phyloP scores from a whole-genome alignment of 2,329 filamentous ascomycete genomes.

The Diplodia scrobiculata region DNA sequence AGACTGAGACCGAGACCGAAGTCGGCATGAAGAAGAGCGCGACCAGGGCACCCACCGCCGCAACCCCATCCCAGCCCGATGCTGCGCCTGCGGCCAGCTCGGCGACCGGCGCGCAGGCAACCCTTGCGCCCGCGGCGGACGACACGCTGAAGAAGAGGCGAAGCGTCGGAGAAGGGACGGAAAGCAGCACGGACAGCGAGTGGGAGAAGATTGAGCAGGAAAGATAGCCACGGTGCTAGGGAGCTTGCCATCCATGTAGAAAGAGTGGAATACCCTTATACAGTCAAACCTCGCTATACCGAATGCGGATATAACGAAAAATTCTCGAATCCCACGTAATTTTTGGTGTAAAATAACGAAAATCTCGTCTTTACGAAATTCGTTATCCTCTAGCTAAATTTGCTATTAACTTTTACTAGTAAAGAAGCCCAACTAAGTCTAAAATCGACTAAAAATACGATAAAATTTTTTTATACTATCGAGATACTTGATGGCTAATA shows the following conservation, averaged over 20 bases:
- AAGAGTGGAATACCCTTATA: too few species aligned
- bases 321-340: too few species aligned
- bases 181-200: conserved; percentile 84
- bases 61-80: conserved; percentile 33
- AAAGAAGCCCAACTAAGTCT: too few species aligned
- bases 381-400: too few species aligned
- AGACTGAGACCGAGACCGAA: conserved; percentile 45
- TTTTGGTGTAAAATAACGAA: too few species aligned
- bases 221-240: conserved; percentile 33
- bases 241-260: background rate
- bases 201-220: conserved; percentile 86
- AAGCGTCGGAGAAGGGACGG: conserved; percentile 54
- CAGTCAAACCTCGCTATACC: too few species aligned
- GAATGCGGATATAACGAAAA: too few species aligned
- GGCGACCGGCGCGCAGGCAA: conserved; percentile 39
- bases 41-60: background rate
- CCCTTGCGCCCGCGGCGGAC: conserved; percentile 38
- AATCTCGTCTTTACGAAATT: too few species aligned
- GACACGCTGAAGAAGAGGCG: conserved; percentile 51
- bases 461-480: too few species aligned
- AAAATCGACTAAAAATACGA: too few species aligned
- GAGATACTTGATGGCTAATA: too few species aligned
- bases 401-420: too few species aligned
- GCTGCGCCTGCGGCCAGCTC: conserved; percentile 29
- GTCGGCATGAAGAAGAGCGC: conserved; percentile 32